These are phyloP conservation scores for Agroathelia rolfsii DNA, from an alignment of 1,284 basidiomycete genomes.

Conservation along the genomic window DNA sequence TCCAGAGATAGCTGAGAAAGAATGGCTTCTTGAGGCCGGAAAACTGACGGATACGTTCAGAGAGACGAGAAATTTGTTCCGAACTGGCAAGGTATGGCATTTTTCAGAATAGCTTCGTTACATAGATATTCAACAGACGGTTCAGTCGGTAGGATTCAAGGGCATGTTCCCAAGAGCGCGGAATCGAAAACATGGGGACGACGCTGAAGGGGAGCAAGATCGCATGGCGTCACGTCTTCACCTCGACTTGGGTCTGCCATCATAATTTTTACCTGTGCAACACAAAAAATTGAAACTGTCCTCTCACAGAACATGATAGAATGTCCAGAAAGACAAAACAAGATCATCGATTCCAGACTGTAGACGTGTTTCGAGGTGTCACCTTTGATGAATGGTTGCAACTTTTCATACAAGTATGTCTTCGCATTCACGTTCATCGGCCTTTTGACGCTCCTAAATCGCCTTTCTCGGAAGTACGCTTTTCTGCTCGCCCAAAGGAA, in stretches of 20 bases:
- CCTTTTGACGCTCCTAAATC: not conserved
- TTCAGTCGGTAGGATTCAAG: too few species aligned
- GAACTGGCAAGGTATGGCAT: conserved; percentile 56
- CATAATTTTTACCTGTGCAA: conserved; percentile 2
- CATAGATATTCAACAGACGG: too few species aligned
- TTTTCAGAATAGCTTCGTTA: too few species aligned
- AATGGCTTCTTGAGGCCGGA: conserved; percentile 81
- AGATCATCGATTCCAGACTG: conserved; percentile 25
- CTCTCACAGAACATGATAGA: conserved; percentile 35
- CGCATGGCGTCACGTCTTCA: conserved; percentile 69
- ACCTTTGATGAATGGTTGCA: conserved; percentile 79
- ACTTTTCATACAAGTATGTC: conserved; percentile 72
- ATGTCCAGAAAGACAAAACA: conserved; percentile 27
- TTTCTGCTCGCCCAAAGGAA: conserved; percentile 67
- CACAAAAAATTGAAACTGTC: not conserved
- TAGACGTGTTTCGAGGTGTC: conserved; percentile 73
- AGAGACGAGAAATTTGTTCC: conserved; percentile 76
- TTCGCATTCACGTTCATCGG: not conserved
- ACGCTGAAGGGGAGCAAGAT: conserved; percentile 54
- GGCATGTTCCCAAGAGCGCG: conserved; percentile 54
- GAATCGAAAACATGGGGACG: conserved; percentile 27
- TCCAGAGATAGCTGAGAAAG: conserved; percentile 37
- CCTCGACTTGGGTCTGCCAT: conserved; percentile 52
- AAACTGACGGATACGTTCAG: conserved; percentile 84
- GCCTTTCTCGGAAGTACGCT: conserved; percentile 58